These are phyloP conservation scores for Sugiyamaella qingdaonensis DNA, from an alignment of 805 yeast species.

Conservation along the genomic window DNA sequence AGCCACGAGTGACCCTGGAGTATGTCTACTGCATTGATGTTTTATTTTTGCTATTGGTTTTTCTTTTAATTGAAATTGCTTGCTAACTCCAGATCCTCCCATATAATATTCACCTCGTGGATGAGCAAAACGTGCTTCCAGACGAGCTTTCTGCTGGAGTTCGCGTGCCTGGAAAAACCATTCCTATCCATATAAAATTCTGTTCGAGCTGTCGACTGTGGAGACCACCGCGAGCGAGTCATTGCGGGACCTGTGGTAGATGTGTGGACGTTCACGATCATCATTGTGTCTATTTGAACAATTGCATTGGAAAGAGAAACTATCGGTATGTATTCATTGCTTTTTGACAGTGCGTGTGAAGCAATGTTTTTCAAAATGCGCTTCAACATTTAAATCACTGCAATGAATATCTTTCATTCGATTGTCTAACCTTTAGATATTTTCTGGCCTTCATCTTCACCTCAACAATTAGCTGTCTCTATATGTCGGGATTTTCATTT, in stretches of 20 bases:
- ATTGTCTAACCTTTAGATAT: conserved; percentile 14
- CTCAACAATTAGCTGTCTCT: conserved; percentile 31
- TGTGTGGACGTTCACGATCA: conserved; percentile 69
- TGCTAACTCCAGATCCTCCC: conserved; percentile 40
- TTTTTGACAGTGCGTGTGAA: not conserved
- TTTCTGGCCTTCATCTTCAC: conserved; percentile 41
- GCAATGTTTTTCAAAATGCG: too few species aligned
- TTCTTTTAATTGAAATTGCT: not conserved
- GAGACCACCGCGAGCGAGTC: conserved; percentile 74
- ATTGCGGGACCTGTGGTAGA: conserved; percentile 63
- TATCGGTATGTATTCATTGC: conserved; percentile 51
- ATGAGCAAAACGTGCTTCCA: conserved; percentile 42
- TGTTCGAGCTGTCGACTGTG: conserved; percentile 65
- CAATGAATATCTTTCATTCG: not conserved
- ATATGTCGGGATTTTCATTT: conserved; percentile 32
- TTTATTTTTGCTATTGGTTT: not conserved
- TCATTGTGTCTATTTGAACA: conserved; percentile 67
- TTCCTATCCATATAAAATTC: conserved; percentile 48
- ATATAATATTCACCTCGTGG: conserved; percentile 56
- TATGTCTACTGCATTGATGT: conserved; percentile 20
- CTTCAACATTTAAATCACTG: not conserved
- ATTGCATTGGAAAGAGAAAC: conserved; percentile 72
- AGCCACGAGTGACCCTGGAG: conserved; percentile 65
- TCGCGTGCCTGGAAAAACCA: conserved; percentile 42
- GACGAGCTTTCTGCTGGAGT: conserved; percentile 53